Conservation (phyloP, 305 asterid genomes). For the Ruellia speciosa region DNA sequence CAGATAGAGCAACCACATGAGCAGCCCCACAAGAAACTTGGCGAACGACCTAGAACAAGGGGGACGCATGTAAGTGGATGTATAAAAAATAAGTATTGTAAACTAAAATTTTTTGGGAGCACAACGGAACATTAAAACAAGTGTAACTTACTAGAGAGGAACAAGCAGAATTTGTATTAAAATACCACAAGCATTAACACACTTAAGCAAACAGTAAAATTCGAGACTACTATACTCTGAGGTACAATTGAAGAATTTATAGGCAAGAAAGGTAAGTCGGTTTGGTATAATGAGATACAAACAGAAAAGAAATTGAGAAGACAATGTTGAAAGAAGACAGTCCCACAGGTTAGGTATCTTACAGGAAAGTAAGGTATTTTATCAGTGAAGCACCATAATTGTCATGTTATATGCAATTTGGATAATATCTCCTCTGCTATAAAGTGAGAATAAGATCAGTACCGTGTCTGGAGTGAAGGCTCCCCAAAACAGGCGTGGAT, state of each 20-base stretch:
- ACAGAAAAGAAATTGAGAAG: conserved; percentile 3
- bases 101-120: neutral
- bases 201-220: neutral
- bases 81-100: neutral
- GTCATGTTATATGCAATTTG: conserved; percentile 12
- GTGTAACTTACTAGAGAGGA: neutral
- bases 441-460: conserved; percentile 15
- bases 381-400: neutral
- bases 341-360: neutral
- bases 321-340: too few species aligned
- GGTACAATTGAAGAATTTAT: conserved; percentile 5
- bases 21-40: conserved; percentile 98
- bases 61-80: neutral
- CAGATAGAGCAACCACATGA: conserved; percentile 88
- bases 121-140: neutral
- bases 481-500: conserved; percentile 78
- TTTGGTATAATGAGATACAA: conserved; percentile 9
- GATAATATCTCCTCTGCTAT: neutral
- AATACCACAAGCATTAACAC: neutral
- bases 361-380: neutral
- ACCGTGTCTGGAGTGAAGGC: conserved; percentile 83
- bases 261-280: neutral
- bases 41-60: conserved; percentile 50
- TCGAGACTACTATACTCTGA: neutral
- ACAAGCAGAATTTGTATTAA: neutral